phyloP scores from a whole-genome alignment of 192 early-diverging fungal genomes.

The Backusella circina region DNA sequence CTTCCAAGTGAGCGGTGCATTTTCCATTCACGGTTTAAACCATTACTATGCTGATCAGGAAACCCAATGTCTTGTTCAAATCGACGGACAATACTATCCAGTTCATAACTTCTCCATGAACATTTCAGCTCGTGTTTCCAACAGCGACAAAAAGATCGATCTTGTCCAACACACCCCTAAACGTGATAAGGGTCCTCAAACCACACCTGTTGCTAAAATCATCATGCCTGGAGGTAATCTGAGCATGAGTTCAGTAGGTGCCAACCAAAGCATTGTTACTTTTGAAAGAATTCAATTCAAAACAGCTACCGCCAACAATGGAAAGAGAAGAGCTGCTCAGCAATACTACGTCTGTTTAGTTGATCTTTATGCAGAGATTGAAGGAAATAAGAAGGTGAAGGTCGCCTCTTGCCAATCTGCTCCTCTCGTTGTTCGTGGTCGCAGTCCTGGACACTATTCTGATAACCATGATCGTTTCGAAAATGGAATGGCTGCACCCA shows the following conservation, averaged over 20 bases:
- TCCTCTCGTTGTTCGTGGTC: slow-evolving; percentile 87
- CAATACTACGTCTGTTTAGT: slow-evolving; percentile 89
- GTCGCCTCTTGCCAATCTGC: slow-evolving; percentile 74
- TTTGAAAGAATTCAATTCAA: slow-evolving; percentile 98
- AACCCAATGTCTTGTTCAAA: slow-evolving; percentile 66
- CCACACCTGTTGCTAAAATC: slow-evolving; percentile 57
- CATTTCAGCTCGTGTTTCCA: slow-evolving; percentile 70
- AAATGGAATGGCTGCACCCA: background rate
- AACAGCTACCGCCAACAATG: slow-evolving; percentile 93
- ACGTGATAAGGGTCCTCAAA: slow-evolving; percentile 93
- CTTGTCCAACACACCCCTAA: slow-evolving; percentile 90
- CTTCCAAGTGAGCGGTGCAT: slow-evolving; percentile 75
- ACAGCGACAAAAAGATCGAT: slow-evolving; percentile 75
- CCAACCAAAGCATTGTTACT: slow-evolving; percentile 49
- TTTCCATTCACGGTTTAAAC: slow-evolving; percentile 41
- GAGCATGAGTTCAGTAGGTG: slow-evolving; percentile 37
- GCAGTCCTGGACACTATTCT: slow-evolving; percentile 95
- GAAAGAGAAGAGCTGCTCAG: slow-evolving; percentile 88
- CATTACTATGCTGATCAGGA: slow-evolving; percentile 42
- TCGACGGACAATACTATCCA: slow-evolving; percentile 48
- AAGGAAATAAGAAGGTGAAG: slow-evolving; percentile 49
- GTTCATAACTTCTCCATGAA: slow-evolving; percentile 74
- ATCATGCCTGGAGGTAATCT: slow-evolving; percentile 59
- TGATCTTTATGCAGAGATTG: slow-evolving; percentile 71
- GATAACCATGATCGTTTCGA: slow-evolving; percentile 40